Percentiles rank a stretch among this genome's conserved stretches.
Evolutionary conservation across 75 land plant species (phyloP).

Genomic region (Gnetum montanum): DNA sequence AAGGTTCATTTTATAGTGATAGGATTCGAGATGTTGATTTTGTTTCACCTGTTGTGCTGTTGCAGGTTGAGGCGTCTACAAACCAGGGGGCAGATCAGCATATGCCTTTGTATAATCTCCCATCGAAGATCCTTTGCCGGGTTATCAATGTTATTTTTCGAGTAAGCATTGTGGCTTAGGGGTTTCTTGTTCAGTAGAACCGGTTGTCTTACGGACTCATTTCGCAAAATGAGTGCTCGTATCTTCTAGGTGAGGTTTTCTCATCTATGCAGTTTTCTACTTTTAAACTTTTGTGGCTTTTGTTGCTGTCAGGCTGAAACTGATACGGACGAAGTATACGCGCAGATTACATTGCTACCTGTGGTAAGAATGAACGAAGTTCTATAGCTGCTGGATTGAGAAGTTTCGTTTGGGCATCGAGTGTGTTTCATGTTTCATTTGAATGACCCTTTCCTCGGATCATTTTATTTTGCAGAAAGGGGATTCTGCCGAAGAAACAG

Average conservation of each 20-base stretch:
- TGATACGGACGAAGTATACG: constrained; percentile 38
- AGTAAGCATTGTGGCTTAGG: constrained; percentile 29
- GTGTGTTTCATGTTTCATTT: neutral
- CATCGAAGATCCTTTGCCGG: constrained; percentile 42
- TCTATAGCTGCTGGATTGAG: neutral
- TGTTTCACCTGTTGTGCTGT: neutral
- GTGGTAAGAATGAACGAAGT: constrained; percentile 16
- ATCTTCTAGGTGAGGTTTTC: neutral
- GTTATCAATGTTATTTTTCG: constrained; percentile 34
- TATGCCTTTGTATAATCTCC: constrained; percentile 33
- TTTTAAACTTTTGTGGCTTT: constrained; percentile 1
- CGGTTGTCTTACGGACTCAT: too few species aligned
- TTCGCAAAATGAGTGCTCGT: neutral
- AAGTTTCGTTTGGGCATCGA: neutral
- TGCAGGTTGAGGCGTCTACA: constrained; percentile 40
- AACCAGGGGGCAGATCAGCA: constrained; percentile 17
- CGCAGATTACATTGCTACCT: constrained; percentile 26
- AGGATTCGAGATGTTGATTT: neutral
- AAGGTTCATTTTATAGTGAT: neutral
- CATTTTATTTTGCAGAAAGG: constrained; percentile 1
- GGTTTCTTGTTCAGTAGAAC: too few species aligned
- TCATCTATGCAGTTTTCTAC: too few species aligned
- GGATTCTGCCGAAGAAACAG: neutral
- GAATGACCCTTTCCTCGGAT: neutral
- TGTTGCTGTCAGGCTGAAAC: constrained; percentile 28